Evolutionary conservation across 257 asterid genomes (phyloP), one percentile per base, ranked within the genome.

Genomic region (Marsdenia floribunda): DNA sequence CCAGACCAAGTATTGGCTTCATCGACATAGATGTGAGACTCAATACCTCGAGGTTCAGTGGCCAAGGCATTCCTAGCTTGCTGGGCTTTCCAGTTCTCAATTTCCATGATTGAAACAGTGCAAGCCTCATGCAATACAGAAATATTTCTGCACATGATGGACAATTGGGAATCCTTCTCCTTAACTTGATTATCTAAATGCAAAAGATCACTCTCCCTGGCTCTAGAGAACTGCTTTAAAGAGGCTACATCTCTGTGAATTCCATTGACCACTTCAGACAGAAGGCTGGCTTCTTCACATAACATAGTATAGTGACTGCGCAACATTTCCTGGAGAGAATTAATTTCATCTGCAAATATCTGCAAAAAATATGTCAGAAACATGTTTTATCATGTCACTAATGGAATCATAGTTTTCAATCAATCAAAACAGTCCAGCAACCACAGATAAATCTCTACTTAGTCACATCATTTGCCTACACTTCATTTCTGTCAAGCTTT

Each of bases 111-210:
- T 76, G 89, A 87, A 76, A 77, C 80, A 42, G 80, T 78, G 77
- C 95, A 92, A 73, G 98, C 86, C 67, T 88, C 96, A 78, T 77
- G 82, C 77, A 94, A 88, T 76, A 76, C 83, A 18, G 88, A 79
- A 76, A 85, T 59, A 66, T 83, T 87, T 76, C 83, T 82, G 19
- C 74, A 90, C 86, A 83, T 76, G 73, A 58, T 72, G 77, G 80
- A 84, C 85, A 88, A 72, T 85, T 89, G 91, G 49, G 91, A 83
- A 84, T 88, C 96, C 80, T 74, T 94, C 86, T 89, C 93, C 77
- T 87, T 85, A 78, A 77, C 83, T 70, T 58, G 74, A 67, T 83
- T 77, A 73, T 89, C 89, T 74, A 90, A 83, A 73, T 73, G 85
- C 78, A 76, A 40, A 49, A 84, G 71, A 53, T 90, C 90, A 46